A percentile compares a stretch with the other conserved stretches of the same genome.
These are phyloP conservation scores for Beverwykella pulmonaria DNA, from an alignment of 495 filamentous ascomycete genomes.

Conservation along the genomic window DNA sequence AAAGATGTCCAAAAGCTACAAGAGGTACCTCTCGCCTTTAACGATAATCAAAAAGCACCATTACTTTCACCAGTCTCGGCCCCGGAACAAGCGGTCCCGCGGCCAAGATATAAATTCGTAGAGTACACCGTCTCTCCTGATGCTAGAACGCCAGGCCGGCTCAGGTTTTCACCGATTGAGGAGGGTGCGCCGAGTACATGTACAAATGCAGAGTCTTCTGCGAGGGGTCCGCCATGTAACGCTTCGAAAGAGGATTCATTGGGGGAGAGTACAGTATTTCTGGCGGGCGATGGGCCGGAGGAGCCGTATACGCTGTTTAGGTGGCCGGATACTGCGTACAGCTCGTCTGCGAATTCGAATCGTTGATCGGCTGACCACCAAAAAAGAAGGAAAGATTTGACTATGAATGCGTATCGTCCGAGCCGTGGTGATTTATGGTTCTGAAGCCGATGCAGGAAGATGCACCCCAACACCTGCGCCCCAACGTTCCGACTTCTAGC, in stretches of 20 bases:
- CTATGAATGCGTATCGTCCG: neutral
- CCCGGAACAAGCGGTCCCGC: neutral
- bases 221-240: neutral
- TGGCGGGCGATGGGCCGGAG: neutral
- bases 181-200: neutral
- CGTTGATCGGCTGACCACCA: neutral
- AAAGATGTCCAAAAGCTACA: neutral
- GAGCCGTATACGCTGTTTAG: constrained; percentile 18
- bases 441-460: neutral
- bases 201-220: neutral
- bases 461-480: neutral
- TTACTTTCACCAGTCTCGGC: neutral
- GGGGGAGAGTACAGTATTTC: neutral
- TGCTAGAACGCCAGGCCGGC: neutral
- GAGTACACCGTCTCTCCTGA: constrained; percentile 5
- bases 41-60: neutral
- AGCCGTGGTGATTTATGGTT: neutral
- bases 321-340: constrained; percentile 5
- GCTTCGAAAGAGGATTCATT: neutral
- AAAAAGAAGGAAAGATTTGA: no score
- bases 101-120: neutral
- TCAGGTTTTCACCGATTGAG: neutral
- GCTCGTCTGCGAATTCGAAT: neutral
- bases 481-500: neutral
- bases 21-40: neutral